phyloP scores from a whole-genome alignment of 2,329 filamentous ascomycete species.

The Calonectria pteridis region DNA sequence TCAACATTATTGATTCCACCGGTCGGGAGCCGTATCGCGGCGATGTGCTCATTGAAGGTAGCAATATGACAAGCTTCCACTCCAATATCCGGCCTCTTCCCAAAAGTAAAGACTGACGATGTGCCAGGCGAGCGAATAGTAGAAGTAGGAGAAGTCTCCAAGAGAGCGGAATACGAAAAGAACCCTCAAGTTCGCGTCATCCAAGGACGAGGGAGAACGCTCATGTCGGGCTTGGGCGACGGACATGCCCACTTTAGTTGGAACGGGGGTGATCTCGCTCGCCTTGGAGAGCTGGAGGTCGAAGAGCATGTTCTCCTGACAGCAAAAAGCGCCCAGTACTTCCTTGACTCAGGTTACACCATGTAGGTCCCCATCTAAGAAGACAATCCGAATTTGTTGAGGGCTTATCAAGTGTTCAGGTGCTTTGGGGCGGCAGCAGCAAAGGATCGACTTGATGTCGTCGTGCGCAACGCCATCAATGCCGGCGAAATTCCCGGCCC shows the following conservation, averaged over 20 bases:
- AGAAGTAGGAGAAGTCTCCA: neutral
- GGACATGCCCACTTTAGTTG: slow-evolving; percentile 31
- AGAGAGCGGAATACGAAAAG: neutral
- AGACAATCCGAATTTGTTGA: too few relatives aligned
- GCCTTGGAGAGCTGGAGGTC: slow-evolving; percentile 23
- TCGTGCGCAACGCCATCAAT: slow-evolving; percentile 32
- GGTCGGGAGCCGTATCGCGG: slow-evolving; percentile 15
- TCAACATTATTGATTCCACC: slow-evolving; percentile 16
- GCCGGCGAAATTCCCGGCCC: slow-evolving; percentile 29
- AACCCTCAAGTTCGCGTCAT: slow-evolving; percentile 21
- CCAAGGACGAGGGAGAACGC: slow-evolving; percentile 25
- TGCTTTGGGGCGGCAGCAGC: slow-evolving; percentile 34
- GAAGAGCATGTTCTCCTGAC: slow-evolving; percentile 33
- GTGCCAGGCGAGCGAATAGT: neutral
- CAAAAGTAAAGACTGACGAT: neutral
- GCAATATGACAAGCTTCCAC: too few relatives aligned
- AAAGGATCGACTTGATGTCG: slow-evolving; percentile 33
- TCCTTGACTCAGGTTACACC: slow-evolving; percentile 33
- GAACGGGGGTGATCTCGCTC: slow-evolving; percentile 31
- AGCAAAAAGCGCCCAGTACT: slow-evolving; percentile 29
- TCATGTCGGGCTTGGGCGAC: slow-evolving; percentile 32
- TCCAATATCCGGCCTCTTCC: neutral
- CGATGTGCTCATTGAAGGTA: slow-evolving; percentile 17
- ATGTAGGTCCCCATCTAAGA: slow-evolving; percentile 21
- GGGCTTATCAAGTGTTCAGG: neutral